These are phyloP conservation scores for Mortierella sp. DNA, from an alignment of 371 early-diverging fungal genomes.

Conservation along the genomic window DNA sequence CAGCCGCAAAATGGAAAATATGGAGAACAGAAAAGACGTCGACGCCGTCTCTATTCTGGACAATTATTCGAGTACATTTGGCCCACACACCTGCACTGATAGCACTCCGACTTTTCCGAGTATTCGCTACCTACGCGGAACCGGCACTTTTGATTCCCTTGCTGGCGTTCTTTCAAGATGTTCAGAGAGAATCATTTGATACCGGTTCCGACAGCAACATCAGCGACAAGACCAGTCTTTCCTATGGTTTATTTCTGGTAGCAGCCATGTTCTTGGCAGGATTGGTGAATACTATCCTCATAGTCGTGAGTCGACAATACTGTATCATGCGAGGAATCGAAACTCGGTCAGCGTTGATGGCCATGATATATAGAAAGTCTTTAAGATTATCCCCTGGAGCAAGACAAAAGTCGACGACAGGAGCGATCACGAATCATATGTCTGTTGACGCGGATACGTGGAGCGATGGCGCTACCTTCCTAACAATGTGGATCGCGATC, in stretches of 20 bases:
- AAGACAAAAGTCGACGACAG: constrained; percentile 51
- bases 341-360: constrained; percentile 79
- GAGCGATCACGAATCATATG: constrained; percentile 87
- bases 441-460: constrained; percentile 75
- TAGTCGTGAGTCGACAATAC: constrained; percentile 71
- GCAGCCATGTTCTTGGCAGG: constrained; percentile 21
- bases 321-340: background rate
- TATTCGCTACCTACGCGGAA: constrained; percentile 6
- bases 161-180: constrained; percentile 29
- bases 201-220: background rate
- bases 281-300: constrained; percentile 66
- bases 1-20: background rate
- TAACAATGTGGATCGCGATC: constrained; percentile 12
- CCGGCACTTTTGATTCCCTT: constrained; percentile 21
- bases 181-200: background rate
- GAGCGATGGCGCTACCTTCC: background rate
- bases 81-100: background rate
- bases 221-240: background rate
- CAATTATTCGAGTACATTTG: background rate
- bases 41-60: constrained; percentile 2
- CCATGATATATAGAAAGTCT: constrained; percentile 90
- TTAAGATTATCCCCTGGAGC: constrained; percentile 81
- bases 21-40: background rate
- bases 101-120: background rate
- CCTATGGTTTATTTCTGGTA: constrained; percentile 19